These are phyloP conservation scores for Coniochaeta sp. DNA, from an alignment of 2,329 filamentous ascomycete species.

Conservation along the genomic window DNA sequence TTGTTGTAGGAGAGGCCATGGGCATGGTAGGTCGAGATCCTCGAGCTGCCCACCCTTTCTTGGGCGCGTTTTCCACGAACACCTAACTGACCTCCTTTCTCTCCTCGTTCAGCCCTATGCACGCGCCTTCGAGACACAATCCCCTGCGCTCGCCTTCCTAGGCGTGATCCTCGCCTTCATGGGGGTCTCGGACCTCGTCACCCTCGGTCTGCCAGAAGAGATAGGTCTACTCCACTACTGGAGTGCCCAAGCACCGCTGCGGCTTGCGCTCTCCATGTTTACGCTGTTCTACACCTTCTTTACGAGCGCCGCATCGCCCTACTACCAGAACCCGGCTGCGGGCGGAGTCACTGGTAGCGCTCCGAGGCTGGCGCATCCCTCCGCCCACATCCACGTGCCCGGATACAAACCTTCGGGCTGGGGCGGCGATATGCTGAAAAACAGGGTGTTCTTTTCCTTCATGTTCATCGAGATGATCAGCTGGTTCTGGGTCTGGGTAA, in stretches of 20 bases:
- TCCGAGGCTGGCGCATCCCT: constrained; percentile 26
- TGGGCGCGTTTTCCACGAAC: not conserved
- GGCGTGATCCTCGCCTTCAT: constrained; percentile 57
- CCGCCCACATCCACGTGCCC: constrained; percentile 23
- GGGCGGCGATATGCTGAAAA: constrained; percentile 67
- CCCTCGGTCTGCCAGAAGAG: constrained; percentile 62
- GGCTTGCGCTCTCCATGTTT: constrained; percentile 54
- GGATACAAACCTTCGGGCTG: constrained; percentile 30
- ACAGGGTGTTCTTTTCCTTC: constrained; percentile 78
- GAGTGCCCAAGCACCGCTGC: constrained; percentile 60
- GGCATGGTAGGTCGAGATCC: constrained; percentile 52
- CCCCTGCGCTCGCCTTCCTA: constrained; percentile 67
- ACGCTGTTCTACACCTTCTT: constrained; percentile 59
- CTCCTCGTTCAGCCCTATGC: constrained; percentile 47
- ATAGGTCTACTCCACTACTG: constrained; percentile 56
- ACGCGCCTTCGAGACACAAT: constrained; percentile 59
- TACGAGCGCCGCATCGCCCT: constrained; percentile 44
- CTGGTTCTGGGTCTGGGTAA: constrained; percentile 83
- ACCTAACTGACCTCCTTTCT: not conserved
- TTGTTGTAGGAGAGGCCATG: constrained; percentile 76
- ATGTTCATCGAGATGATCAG: constrained; percentile 74
- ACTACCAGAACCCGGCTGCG: constrained; percentile 30
- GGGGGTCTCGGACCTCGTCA: constrained; percentile 57
- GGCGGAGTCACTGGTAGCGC: not conserved
- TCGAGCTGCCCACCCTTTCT: not conserved